A percentile compares a stretch with the other conserved stretches of the same genome.
phyloP scores from a whole-genome alignment of 768 basidiomycete species.

The Xerocomellus dryophilus region DNA sequence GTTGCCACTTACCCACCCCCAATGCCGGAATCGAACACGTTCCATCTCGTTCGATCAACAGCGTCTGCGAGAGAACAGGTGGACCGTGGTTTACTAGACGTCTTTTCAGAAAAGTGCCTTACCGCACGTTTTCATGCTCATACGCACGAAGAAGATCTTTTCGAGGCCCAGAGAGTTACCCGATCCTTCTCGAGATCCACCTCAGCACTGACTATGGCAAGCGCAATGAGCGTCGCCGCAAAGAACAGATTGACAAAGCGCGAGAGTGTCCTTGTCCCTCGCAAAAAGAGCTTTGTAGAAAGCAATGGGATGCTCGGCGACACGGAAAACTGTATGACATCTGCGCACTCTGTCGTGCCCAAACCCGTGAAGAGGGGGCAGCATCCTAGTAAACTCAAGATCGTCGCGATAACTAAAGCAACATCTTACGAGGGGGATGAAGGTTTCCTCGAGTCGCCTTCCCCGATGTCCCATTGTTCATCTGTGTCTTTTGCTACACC shows the following conservation, averaged over 20 bases:
- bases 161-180: constrained; percentile 48
- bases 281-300: constrained; percentile 50
- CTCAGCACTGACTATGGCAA: constrained; percentile 58
- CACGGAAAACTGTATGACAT: constrained; percentile 9
- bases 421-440: constrained; percentile 27
- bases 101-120: constrained; percentile 72
- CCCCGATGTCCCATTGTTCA: constrained; percentile 40
- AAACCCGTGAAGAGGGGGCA: constrained; percentile 21
- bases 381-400: constrained; percentile 30
- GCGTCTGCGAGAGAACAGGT: constrained; percentile 63
- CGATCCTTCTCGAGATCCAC: constrained; percentile 51
- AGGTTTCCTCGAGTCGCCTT: constrained; percentile 31
- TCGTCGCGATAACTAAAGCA: constrained; percentile 21
- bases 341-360: not conserved
- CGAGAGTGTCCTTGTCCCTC: constrained; percentile 66
- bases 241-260: constrained; percentile 58
- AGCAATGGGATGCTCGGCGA: constrained; percentile 15
- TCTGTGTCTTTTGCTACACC: constrained; percentile 31
- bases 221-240: constrained; percentile 52
- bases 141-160: constrained; percentile 60
- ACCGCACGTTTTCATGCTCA: constrained; percentile 65
- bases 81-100: constrained; percentile 76
- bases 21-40: constrained; percentile 44
- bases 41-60: constrained; percentile 67
- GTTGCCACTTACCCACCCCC: constrained; percentile 56